A percentile compares a stretch with the other conserved stretches of the same genome.
Evolutionary conservation across 1,284 basidiomycete genomes (phyloP).

Genomic region (Trichosporon sp.): DNA sequence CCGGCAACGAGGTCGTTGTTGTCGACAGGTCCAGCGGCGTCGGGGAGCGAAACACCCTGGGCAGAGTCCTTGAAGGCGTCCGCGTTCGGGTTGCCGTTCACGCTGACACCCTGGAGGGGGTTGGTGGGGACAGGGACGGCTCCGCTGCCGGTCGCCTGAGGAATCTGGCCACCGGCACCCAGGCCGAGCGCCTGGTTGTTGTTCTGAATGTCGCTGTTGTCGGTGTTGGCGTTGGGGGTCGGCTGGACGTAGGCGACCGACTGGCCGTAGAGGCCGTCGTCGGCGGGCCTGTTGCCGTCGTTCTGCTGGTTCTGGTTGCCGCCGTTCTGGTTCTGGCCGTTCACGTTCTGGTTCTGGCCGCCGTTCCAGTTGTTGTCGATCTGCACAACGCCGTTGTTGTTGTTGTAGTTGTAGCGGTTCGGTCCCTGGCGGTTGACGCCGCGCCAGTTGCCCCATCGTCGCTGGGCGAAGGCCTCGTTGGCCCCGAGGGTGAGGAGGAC

Average conservation of each 20-base stretch:
- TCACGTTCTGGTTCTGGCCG: background rate
- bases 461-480: background rate
- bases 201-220: constrained; percentile 2
- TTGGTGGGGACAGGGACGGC: background rate
- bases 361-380: background rate
- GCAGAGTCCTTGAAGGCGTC: background rate
- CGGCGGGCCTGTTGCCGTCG: background rate
- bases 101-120: background rate
- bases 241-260: background rate
- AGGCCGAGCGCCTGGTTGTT: constrained; percentile 1
- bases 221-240: background rate
- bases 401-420: background rate
- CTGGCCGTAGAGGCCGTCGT: background rate
- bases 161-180: background rate
- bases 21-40: background rate
- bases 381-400: background rate
- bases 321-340: background rate
- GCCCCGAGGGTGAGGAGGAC: background rate
- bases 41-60: background rate
- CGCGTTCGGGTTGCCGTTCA: constrained; percentile 1
- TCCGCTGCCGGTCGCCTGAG: background rate
- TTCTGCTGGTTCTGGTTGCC: background rate
- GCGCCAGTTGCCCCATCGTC: background rate
- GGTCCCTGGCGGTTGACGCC: background rate
- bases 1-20: background rate